These are phyloP conservation scores for Esteya vermicola DNA, from an alignment of 2,329 filamentous ascomycete species.

Conservation along the genomic window DNA sequence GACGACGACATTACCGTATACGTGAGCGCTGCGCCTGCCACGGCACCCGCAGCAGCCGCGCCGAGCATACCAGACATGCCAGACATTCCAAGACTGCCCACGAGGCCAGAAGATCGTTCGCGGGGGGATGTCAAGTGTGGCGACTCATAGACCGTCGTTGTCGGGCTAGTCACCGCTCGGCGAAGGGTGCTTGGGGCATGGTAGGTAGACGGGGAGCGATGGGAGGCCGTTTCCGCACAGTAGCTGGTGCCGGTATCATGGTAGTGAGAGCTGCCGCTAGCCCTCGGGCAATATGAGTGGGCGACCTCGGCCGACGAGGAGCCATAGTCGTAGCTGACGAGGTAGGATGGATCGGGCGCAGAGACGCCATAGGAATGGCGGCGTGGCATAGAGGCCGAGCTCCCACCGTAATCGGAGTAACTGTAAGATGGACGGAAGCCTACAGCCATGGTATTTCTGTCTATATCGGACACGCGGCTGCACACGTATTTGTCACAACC, in stretches of 20 bases:
- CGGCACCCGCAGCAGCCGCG: conserved; percentile 45
- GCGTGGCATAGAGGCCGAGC: conserved; percentile 19
- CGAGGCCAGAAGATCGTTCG: conserved; percentile 24
- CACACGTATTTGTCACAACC: conserved; percentile 20
- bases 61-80: conserved; percentile 55
- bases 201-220: conserved; percentile 2
- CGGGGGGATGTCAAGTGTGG: conserved; percentile 13
- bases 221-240: background rate
- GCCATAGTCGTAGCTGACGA: conserved; percentile 13
- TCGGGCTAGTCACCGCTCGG: conserved; percentile 2
- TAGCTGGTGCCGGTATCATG: conserved; percentile 2
- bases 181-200: conserved; percentile 4
- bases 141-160: background rate
- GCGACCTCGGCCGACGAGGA: background rate
- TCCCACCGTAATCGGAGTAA: conserved; percentile 20
- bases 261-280: conserved; percentile 3
- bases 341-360: conserved; percentile 27
- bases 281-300: conserved; percentile 1
- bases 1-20: conserved; percentile 57
- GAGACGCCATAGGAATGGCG: conserved; percentile 7
- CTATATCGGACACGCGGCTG: conserved; percentile 58
- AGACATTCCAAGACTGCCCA: too few species aligned
- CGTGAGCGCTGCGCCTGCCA: conserved; percentile 58
- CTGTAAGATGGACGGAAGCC: conserved; percentile 37
- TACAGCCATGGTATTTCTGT: conserved; percentile 74